Evolutionary conservation across 805 yeast genomes (phyloP), one percentile per base, ranked within the genome.

Genomic region (Monosporozyma unispora): DNA sequence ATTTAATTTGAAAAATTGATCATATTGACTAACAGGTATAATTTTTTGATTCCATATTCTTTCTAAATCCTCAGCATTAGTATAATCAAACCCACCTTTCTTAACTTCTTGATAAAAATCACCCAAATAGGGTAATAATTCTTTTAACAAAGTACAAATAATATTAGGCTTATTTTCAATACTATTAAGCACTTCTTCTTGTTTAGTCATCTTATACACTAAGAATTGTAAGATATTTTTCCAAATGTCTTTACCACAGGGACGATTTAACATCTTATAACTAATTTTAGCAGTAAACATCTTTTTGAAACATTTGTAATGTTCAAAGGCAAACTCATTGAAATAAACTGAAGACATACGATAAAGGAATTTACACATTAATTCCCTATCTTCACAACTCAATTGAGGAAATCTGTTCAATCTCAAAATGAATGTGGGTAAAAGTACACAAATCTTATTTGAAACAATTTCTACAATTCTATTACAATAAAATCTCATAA

Each of bases 281-380:
- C 52, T 51, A 5, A 64, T 53, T 46, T 63, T 63, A 4, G 61
- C 60, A 8, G 59, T 52, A 43, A 64, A 64, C 62, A 64, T 57
- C 42, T 59, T 59, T 48, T 56, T 60, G 45, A 63, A 64, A 43
- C 61, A 50, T 19, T 62, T 57, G 44, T 62, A 63, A 44, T 62
- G 60, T 23, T 61, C 63, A n/a, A 53, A 50, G 2, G 60, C 63
- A 47, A 63, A 56, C 45, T 62, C 62, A 45, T 63, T 63, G 46
- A 63, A 64, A 49, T 59, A 64, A 47, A 62, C 50, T 5, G 66
- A 59, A 2, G 60, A 55, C 3, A 63, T 45, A 6, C 56, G 55
- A 41, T 53, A 54, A 12, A 57, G 42, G 41, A 57, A 57, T 44
- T 53, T 52, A 18, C 57, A 52, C 56, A 59, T 52, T 11, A 49